Percentiles rank a stretch among this genome's conserved stretches.
Evolutionary conservation across 169 alveolate species (phyloP).

Genomic region (Plasmodium sp.): DNA sequence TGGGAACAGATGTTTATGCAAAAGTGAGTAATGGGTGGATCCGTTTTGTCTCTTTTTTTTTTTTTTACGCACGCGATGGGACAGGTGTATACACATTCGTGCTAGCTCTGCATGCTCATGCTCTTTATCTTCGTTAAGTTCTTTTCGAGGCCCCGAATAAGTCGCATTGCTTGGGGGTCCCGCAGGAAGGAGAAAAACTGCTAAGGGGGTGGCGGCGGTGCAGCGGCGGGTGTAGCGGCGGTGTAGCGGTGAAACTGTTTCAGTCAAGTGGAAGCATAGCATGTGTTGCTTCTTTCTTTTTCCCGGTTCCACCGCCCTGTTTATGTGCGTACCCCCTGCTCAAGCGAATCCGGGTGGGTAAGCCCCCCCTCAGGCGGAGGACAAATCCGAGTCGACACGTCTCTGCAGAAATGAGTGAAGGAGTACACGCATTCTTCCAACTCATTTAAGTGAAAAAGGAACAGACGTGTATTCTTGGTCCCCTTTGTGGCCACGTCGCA

Average conservation of each 20-base stretch:
- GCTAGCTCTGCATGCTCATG: not conserved
- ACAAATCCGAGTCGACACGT: not conserved
- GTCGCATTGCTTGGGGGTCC: slow-evolving; percentile 36
- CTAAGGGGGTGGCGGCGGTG: not conserved
- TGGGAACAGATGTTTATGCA: slow-evolving; percentile 22
- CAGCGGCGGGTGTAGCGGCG: not conserved
- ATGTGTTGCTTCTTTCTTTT: not conserved
- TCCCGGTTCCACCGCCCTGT: not conserved
- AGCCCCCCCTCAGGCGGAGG: not conserved
- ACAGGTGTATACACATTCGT: not conserved
- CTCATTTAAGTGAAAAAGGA: slow-evolving; percentile 16
- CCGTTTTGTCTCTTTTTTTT: not conserved
- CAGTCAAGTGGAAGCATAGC: not conserved
- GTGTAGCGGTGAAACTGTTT: not conserved
- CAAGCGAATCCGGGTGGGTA: not conserved
- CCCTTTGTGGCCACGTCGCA: not conserved
- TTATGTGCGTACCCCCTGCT: slow-evolving; percentile 9
- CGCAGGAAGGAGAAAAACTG: slow-evolving; percentile 32
- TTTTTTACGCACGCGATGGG: not conserved
- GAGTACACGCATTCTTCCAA: slow-evolving; percentile 22
- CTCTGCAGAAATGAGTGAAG: slow-evolving; percentile 66
- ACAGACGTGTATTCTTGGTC: slow-evolving; percentile 4
- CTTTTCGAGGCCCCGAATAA: slow-evolving; percentile 30
- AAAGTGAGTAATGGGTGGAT: not conserved
- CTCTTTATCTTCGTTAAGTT: slow-evolving; percentile 32